Evolutionary conservation across 495 filamentous ascomycete genomes (phyloP), one percentile per base, ranked within the genome.

Genomic region (Podospora fimiseda): DNA sequence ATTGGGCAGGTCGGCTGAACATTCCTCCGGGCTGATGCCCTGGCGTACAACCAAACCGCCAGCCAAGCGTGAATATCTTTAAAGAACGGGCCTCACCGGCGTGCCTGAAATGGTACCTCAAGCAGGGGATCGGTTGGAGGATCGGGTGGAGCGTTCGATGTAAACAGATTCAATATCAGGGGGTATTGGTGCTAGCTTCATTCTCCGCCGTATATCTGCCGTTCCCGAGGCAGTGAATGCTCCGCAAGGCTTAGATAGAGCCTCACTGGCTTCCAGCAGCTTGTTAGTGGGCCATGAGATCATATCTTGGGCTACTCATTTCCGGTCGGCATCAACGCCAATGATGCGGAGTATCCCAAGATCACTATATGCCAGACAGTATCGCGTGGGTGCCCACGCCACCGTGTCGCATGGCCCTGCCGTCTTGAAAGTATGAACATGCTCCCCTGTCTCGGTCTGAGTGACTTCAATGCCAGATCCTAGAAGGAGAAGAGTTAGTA

Each of bases 301-400:
- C 20, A 23, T n/a, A 43, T 39, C 27, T 21, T 38, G 9, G 21
- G 16, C 27, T 15, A 6, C 24, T 60, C 48, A 73, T 57, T 74
- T 76, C 39, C 66, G 63, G 44, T 75, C 73, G 11, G 60, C 51
- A 51, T 74, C 74, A 15, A 73, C 55, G 33, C 89, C 89, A 45
- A 95, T 76, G 65, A 96, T 91, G 74, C 85, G 91, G 57, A 98
- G 71, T 15, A 84, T 87, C 0, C 84, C 83, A 3, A 82, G 73
- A 60, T 94, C 93, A 19, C 87, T 85, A 74, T 95, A 96, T 11
- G 92, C 93, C 47, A 98, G 65, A 75, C 83, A 89, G 62, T 97
- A 98, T 61, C 85, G 74, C 33, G 79, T 87, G 3, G 93, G 93
- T 66, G 96, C 90, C 92, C 92, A 98, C 5, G 85, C 85, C 6